Evolutionary conservation across 306 rosid genomes (phyloP).

Genomic region (Crotalaria pallida): DNA sequence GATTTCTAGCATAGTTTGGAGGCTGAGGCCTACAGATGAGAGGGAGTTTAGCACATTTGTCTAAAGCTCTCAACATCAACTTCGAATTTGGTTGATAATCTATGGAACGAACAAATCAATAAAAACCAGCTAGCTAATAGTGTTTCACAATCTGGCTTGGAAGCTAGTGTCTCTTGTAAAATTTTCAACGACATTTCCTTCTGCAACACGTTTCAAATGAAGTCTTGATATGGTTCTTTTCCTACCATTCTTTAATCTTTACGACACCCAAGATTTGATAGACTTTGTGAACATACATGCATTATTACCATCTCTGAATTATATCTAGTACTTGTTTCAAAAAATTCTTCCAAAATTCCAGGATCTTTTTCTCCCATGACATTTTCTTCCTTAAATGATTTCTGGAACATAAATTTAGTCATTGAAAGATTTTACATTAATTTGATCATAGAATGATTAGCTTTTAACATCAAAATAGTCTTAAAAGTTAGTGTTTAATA

Average conservation of each 20-base stretch:
- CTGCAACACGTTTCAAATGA: slow-evolving; percentile 26
- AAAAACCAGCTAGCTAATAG: neutral
- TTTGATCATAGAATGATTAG: neutral
- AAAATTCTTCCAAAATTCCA: neutral
- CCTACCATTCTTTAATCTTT: slow-evolving; percentile 8
- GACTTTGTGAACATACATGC: neutral
- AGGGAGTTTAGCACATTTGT: neutral
- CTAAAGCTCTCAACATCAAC: slow-evolving; percentile 6
- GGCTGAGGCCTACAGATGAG: neutral
- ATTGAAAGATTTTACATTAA: neutral
- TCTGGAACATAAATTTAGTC: neutral
- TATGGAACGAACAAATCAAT: neutral
- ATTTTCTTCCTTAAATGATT: neutral
- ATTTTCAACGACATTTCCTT: slow-evolving; percentile 21
- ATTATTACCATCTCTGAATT: neutral
- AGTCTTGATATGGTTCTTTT: neutral
- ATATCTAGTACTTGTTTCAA: neutral
- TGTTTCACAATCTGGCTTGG: neutral
- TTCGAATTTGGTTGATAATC: slow-evolving; percentile 1
- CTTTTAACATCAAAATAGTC: neutral
- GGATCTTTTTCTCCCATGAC: neutral
- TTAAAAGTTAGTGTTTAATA: neutral
- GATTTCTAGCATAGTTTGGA: slow-evolving; percentile 5
- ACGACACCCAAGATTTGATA: neutral
- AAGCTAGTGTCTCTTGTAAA: neutral